A percentile compares a stretch with the other conserved stretches of the same genome.
Conservation (phyloP, 192 early-diverging fungal species). For the Podila minutissima region DNA sequence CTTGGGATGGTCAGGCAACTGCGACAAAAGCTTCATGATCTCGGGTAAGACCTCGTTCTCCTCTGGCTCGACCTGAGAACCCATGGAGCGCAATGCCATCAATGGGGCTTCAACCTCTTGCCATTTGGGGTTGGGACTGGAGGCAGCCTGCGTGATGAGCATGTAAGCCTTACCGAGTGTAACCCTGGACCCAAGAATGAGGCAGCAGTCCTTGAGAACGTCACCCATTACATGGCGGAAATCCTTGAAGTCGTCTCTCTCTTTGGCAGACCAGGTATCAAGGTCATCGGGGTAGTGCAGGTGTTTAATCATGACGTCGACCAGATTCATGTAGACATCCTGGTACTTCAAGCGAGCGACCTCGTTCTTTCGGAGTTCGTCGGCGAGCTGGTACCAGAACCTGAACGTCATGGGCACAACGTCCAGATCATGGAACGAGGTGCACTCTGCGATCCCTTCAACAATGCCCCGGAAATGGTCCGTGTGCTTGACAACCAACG, state of each 20-base stretch:
- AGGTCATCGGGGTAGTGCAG: constrained; percentile 86
- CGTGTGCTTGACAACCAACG: constrained; percentile 74
- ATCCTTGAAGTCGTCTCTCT: constrained; percentile 96
- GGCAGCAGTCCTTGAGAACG: constrained; percentile 94
- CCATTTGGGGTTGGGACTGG: constrained; percentile 68
- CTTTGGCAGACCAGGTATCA: constrained; percentile 77
- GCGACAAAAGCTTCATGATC: constrained; percentile 91
- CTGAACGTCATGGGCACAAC: constrained; percentile 90
- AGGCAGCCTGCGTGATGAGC: constrained; percentile 53
- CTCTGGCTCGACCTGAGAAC: constrained; percentile 75
- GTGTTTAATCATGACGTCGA: constrained; percentile 88
- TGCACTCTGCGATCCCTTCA: constrained; percentile 84
- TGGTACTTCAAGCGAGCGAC: constrained; percentile 65
- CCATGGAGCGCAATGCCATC: constrained; percentile 95
- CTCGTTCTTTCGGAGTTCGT: constrained; percentile 62
- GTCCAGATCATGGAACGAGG: constrained; percentile 81
- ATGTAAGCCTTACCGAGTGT: constrained; percentile 69
- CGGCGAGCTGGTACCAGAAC: constrained; percentile 88
- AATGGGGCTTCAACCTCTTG: constrained; percentile 95
- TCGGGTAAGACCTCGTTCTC: constrained; percentile 85
- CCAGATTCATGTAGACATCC: constrained; percentile 70
- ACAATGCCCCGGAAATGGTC: constrained; percentile 79
- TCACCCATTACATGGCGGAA: constrained; percentile 98
- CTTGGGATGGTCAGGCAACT: constrained; percentile 91
- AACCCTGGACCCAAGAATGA: constrained; percentile 79